A percentile compares a stretch with the other conserved stretches of the same genome.
Evolutionary conservation across 1,284 basidiomycete genomes (phyloP).

Genomic region (Cutaneotrichosporon mucoides): DNA sequence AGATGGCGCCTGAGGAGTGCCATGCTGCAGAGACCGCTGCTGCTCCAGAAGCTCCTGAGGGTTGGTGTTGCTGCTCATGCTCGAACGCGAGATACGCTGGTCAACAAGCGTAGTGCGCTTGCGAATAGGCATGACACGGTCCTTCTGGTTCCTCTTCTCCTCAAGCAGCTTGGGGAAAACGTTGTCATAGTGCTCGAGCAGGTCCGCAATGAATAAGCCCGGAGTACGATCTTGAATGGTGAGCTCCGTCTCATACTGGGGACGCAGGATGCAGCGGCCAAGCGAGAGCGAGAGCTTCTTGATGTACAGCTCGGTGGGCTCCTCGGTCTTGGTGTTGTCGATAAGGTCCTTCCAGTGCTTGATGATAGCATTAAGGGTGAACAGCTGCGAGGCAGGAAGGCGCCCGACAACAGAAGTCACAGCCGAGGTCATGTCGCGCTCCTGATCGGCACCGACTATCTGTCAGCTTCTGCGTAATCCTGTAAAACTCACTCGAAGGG

Average conservation of each 20-base stretch:
- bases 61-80: slow-evolving; percentile 51
- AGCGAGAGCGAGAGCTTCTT: slow-evolving; percentile 81
- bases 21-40: not conserved
- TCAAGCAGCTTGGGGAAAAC: slow-evolving; percentile 76
- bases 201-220: slow-evolving; percentile 74
- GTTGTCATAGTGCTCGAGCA: slow-evolving; percentile 68
- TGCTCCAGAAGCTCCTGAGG: slow-evolving; percentile 49
- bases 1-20: not conserved
- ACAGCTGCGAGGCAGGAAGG: slow-evolving; percentile 73
- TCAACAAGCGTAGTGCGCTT: slow-evolving; percentile 86
- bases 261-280: slow-evolving; percentile 77
- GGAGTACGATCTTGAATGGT: slow-evolving; percentile 83
- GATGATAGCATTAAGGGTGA: slow-evolving; percentile 73
- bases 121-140: slow-evolving; percentile 70
- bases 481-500: slow-evolving; percentile 52
- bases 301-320: slow-evolving; percentile 66
- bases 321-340: slow-evolving; percentile 59
- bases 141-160: slow-evolving; percentile 78
- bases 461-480: slow-evolving; percentile 17
- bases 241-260: slow-evolving; percentile 72
- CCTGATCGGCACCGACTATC: slow-evolving; percentile 57
- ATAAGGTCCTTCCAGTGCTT: slow-evolving; percentile 71
- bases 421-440: slow-evolving; percentile 61
- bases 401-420: slow-evolving; percentile 65
- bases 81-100: slow-evolving; percentile 65